These are phyloP conservation scores for Ploettnerulaceae sp. DNA, from an alignment of 2,329 filamentous ascomycete species.

Conservation along the genomic window DNA sequence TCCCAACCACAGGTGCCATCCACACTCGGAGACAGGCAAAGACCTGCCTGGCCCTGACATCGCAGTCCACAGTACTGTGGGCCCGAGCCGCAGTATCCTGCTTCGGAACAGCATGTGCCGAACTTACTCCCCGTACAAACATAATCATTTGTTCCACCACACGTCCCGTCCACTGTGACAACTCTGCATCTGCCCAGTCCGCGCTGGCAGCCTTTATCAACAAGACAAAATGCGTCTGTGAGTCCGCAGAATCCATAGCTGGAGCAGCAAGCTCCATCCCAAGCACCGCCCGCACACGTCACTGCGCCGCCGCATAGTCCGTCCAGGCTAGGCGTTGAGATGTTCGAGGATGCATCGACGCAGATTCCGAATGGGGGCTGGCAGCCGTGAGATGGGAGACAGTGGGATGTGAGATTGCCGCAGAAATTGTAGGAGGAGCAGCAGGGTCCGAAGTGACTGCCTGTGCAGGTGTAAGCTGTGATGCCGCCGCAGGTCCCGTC, in stretches of 20 bases:
- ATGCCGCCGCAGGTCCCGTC: constrained; percentile 12
- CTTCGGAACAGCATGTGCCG: constrained; percentile 12
- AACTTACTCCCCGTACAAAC: constrained; percentile 7
- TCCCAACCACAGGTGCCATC: constrained; percentile 12
- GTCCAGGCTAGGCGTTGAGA: constrained; percentile 8
- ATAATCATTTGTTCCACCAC: constrained; percentile 9
- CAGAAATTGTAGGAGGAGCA: constrained; percentile 12
- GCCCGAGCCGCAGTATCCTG: constrained; percentile 8
- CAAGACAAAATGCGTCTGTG: constrained; percentile 6
- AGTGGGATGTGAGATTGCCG: constrained; percentile 10
- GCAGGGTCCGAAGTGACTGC: constrained; percentile 6
- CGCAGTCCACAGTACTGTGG: constrained; percentile 7
- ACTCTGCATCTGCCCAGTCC: constrained; percentile 6
- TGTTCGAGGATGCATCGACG: neutral
- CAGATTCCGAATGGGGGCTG: constrained; percentile 7
- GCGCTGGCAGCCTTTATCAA: constrained; percentile 10
- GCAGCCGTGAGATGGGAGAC: constrained; percentile 11
- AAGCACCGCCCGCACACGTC: constrained; percentile 8
- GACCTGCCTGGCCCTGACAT: constrained; percentile 8
- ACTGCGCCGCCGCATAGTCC: constrained; percentile 5
- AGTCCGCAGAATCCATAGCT: constrained; percentile 8
- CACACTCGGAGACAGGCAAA: constrained; percentile 8
- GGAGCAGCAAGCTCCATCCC: constrained; percentile 12
- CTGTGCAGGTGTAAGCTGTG: constrained; percentile 3
- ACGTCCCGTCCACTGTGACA: constrained; percentile 6